Conservation (phyloP, 2,329 filamentous ascomycete genomes). For the Gaeumannomyces sp. region DNA sequence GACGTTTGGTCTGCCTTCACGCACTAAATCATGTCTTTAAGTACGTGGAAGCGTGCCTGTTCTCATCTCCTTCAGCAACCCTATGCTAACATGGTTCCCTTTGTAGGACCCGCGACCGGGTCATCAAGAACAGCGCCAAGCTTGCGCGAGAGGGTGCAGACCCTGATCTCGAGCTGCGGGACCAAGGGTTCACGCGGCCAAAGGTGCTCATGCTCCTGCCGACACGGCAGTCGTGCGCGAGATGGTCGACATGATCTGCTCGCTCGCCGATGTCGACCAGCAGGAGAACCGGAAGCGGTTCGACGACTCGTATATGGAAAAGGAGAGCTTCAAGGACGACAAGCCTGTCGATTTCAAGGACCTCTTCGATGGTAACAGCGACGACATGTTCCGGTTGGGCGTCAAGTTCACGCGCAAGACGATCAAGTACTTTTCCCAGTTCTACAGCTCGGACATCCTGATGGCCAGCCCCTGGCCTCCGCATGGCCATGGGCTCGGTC, state of each 20-base stretch:
- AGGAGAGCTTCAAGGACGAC: slow-evolving; percentile 62
- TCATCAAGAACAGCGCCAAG: slow-evolving; percentile 87
- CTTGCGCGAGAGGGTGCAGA: slow-evolving; percentile 60
- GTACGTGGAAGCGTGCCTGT: slow-evolving; percentile 31
- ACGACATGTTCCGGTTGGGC: slow-evolving; percentile 95
- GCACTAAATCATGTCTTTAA: slow-evolving; percentile 90
- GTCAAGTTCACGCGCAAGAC: slow-evolving; percentile 96
- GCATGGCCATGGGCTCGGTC: slow-evolving; percentile 75
- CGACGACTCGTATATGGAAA: slow-evolving; percentile 70
- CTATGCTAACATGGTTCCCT: slow-evolving; percentile 15
- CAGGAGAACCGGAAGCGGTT: slow-evolving; percentile 95
- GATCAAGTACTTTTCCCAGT: slow-evolving; percentile 88
- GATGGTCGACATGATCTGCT: slow-evolving; percentile 69
- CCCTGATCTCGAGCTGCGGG: slow-evolving; percentile 67
- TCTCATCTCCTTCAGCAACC: not conserved
- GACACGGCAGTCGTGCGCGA: slow-evolving; percentile 78
- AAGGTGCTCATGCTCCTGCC: slow-evolving; percentile 89
- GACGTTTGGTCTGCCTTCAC: slow-evolving; percentile 72
- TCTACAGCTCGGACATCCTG: slow-evolving; percentile 95
- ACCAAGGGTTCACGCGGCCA: slow-evolving; percentile 92
- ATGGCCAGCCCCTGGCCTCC: slow-evolving; percentile 82
- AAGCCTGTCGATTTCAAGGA: slow-evolving; percentile 84
- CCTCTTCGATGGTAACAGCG: slow-evolving; percentile 89
- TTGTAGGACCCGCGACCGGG: slow-evolving; percentile 70
- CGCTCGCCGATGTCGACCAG: slow-evolving; percentile 75